phyloP scores from a whole-genome alignment of 257 asterid species.

The Ophiorrhiza pumila region DNA sequence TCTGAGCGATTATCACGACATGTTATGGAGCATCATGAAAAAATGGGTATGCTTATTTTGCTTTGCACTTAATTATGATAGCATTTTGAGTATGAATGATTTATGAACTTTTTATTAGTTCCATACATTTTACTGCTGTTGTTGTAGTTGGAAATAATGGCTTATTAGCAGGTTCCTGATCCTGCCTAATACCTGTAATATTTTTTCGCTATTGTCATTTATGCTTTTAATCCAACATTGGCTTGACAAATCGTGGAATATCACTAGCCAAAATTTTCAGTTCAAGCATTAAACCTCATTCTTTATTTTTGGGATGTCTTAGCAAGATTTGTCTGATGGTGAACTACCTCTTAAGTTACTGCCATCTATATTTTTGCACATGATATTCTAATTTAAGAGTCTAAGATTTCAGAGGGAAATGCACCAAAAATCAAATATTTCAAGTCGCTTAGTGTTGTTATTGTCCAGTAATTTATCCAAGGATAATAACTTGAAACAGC shows the following conservation, averaged over 20 bases:
- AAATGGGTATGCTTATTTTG: slow-evolving; percentile 64
- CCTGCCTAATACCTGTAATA: neutral
- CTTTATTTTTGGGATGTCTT: neutral
- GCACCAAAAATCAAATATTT: no score
- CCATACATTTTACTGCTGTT: neutral
- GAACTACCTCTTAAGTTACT: no score
- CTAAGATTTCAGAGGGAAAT: no score
- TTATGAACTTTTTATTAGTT: neutral
- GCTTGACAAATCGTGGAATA: neutral
- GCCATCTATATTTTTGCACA: no score
- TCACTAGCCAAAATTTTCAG: neutral
- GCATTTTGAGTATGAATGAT: neutral
- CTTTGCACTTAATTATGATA: neutral
- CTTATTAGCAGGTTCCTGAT: neutral
- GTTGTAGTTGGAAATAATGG: neutral
- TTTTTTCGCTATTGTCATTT: neutral
- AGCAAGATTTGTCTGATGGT: neutral
- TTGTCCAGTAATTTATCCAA: no score
- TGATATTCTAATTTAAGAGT: no score
- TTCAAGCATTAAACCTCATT: neutral
- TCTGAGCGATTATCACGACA: slow-evolving; percentile 87
- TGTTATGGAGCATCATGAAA: slow-evolving; percentile 98
- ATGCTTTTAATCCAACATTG: neutral
- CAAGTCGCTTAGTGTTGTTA: no score
- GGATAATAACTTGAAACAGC: no score